phyloP scores from a whole-genome alignment of 306 rosid genomes.

The Arachis stenosperma region DNA sequence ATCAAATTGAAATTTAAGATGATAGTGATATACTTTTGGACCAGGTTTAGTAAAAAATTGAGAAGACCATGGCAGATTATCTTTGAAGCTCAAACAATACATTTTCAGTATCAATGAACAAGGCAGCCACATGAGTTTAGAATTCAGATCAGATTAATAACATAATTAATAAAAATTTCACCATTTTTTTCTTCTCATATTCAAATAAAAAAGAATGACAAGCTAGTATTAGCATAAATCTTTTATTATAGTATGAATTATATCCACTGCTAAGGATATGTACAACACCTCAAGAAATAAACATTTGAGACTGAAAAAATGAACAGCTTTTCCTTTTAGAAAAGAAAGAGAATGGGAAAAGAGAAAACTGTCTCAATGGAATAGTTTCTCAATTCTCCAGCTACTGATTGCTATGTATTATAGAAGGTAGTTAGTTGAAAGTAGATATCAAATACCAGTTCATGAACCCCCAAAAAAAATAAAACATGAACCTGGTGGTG shows the following conservation, averaged over 20 bases:
- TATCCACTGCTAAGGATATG: not conserved
- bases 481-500: conserved; percentile 46
- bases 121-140: not conserved
- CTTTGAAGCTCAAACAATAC: not conserved
- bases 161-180: too few species aligned
- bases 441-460: conserved; percentile 45
- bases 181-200: too few species aligned
- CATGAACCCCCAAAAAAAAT: conserved; percentile 40
- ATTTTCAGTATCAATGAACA: not conserved
- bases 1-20: too few species aligned
- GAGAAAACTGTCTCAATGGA: conserved; percentile 12
- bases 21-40: not conserved
- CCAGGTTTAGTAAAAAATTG: not conserved
- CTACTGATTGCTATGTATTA: conserved; percentile 25
- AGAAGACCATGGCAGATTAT: not conserved
- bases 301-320: not conserved
- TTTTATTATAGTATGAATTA: not conserved
- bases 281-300: not conserved
- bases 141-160: not conserved
- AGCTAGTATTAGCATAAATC: conserved; percentile 16
- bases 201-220: not conserved
- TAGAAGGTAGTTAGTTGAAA: conserved; percentile 35
- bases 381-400: conserved; percentile 9
- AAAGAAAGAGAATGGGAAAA: not conserved
- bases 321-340: not conserved